Evolutionary conservation across 2,329 filamentous ascomycete genomes (phyloP).

Genomic region (Colletotrichum navitas): DNA sequence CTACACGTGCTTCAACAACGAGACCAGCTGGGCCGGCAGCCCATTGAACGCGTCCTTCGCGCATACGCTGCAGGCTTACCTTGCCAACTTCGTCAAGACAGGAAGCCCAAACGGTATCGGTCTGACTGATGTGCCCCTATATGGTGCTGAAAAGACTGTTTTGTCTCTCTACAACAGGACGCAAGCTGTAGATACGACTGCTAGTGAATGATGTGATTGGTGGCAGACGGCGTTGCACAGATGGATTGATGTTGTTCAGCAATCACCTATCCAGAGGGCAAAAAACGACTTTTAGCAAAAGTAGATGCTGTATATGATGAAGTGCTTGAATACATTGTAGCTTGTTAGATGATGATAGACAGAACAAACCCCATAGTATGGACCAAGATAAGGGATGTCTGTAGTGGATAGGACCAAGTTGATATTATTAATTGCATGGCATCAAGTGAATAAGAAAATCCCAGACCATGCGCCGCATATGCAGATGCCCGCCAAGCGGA

Average conservation of each 20-base stretch:
- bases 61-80: conserved; percentile 49
- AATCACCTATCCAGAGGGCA: no score
- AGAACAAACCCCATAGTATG: not conserved
- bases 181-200: conserved; percentile 25
- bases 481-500: no score
- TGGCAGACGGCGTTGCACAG: conserved; percentile 42
- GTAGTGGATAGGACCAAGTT: no score
- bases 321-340: not conserved
- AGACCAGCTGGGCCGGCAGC: not conserved
- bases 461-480: not conserved
- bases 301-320: not conserved
- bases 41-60: conserved; percentile 43
- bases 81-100: conserved; percentile 49
- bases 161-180: conserved; percentile 35
- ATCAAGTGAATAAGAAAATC: not conserved
- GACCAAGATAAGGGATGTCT: not conserved
- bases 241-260: not conserved
- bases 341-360: not conserved
- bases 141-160: conserved; percentile 16
- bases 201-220: conserved; percentile 47
- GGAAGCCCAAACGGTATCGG: conserved; percentile 46
- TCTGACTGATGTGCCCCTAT: conserved; percentile 25
- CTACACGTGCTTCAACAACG: not conserved
- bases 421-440: not conserved
- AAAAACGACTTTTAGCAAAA: no score